Conservation (phyloP, 164 flowering plant genomes). For the Protea cynaroides region DNA sequence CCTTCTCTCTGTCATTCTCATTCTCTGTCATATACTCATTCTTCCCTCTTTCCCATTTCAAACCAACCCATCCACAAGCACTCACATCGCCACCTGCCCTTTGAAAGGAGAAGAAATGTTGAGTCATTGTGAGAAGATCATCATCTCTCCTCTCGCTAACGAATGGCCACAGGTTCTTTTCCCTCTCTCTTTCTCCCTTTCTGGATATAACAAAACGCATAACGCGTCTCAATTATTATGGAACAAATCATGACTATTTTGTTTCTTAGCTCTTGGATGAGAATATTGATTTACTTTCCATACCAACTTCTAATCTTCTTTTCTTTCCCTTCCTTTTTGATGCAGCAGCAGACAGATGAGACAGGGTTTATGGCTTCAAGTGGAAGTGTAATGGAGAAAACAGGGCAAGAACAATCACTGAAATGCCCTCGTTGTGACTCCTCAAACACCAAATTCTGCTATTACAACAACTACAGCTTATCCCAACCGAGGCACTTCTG, state of each 20-base stretch:
- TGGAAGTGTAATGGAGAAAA: slow-evolving; percentile 17
- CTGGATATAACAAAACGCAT: slow-evolving; percentile 8
- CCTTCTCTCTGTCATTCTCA: slow-evolving; percentile 7
- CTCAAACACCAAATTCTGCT: slow-evolving; percentile 79
- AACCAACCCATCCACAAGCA: background rate
- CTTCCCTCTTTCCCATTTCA: slow-evolving; percentile 22
- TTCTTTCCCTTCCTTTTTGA: background rate
- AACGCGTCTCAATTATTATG: slow-evolving; percentile 20
- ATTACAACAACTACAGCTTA: slow-evolving; percentile 85
- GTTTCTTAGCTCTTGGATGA: slow-evolving; percentile 27
- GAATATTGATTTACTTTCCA: slow-evolving; percentile 13
- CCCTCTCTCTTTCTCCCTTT: slow-evolving; percentile 9
- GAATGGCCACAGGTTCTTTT: slow-evolving; percentile 19
- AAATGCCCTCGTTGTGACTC: slow-evolving; percentile 84
- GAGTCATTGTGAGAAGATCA: slow-evolving; percentile 13
- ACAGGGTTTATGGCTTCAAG: slow-evolving; percentile 11
- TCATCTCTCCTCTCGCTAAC: slow-evolving; percentile 14
- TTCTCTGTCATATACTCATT: slow-evolving; percentile 11
- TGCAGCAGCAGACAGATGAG: slow-evolving; percentile 8
- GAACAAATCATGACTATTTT: slow-evolving; percentile 16
- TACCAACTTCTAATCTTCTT: background rate
- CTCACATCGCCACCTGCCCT: slow-evolving; percentile 32
- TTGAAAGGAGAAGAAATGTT: slow-evolving; percentile 5
- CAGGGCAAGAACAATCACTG: slow-evolving; percentile 20
- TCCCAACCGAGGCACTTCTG: slow-evolving; percentile 85